A percentile compares a stretch with the other conserved stretches of the same genome.
Evolutionary conservation across 805 yeast species (phyloP).

Genomic region (Lipomyces spencermartinsiae): DNA sequence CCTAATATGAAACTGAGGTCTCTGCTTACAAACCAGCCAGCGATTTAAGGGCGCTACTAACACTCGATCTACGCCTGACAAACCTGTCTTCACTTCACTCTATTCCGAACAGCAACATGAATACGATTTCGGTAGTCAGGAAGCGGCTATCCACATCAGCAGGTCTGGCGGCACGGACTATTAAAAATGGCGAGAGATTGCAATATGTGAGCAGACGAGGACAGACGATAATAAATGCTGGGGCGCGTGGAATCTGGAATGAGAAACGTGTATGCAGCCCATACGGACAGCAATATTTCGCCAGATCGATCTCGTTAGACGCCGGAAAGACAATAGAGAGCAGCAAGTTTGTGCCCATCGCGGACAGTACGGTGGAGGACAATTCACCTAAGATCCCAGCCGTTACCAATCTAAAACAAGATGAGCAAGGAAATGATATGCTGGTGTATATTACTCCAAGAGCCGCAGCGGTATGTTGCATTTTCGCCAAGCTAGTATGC

Average conservation of each 20-base stretch:
- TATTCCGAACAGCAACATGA: not conserved
- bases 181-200: not conserved
- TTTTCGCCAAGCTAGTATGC: not conserved
- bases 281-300: not conserved
- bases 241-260: not conserved
- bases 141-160: not conserved
- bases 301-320: not conserved
- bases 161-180: not conserved
- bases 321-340: not conserved
- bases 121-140: not conserved
- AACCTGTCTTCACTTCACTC: not conserved
- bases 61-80: not conserved
- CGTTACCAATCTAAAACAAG: conserved; percentile 44
- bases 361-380: conserved; percentile 9
- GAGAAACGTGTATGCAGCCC: not conserved
- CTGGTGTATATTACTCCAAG: conserved; percentile 48
- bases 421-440: conserved; percentile 48
- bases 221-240: not conserved
- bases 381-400: conserved; percentile 30
- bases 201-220: not conserved
- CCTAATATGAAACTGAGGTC: not conserved
- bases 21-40: not conserved
- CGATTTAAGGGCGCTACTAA: too few relatives aligned
- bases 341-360: not conserved
- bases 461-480: conserved; percentile 46